A percentile compares a stretch with the other conserved stretches of the same genome.
Evolutionary conservation across 2,329 filamentous ascomycete species (phyloP).

Genomic region (Boeremia lycopersici): DNA sequence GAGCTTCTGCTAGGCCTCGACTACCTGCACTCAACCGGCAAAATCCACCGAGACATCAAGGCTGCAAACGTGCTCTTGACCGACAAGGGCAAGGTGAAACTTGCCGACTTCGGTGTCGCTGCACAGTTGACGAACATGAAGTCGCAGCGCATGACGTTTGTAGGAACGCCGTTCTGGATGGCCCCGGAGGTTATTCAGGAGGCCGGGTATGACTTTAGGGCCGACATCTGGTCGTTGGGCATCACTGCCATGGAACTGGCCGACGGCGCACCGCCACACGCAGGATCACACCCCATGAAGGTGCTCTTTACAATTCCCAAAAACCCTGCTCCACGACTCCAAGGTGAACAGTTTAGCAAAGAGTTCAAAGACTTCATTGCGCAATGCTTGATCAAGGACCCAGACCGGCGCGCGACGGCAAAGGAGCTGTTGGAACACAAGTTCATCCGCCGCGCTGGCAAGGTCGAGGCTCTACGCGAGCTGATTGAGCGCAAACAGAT

Average conservation of each 20-base stretch:
- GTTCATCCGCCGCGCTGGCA: constrained; percentile 86
- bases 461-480: constrained; percentile 85
- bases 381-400: constrained; percentile 89
- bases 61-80: constrained; percentile 96
- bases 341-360: constrained; percentile 78
- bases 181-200: constrained; percentile 98
- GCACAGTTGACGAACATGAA: constrained; percentile 97
- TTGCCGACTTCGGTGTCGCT: constrained; percentile 96
- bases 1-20: constrained; percentile 89
- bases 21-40: constrained; percentile 91
- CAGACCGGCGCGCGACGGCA: constrained; percentile 80
- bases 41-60: constrained; percentile 97
- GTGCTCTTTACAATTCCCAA: constrained; percentile 96
- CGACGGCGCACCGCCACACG: constrained; percentile 89
- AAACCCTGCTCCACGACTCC: constrained; percentile 80
- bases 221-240: constrained; percentile 95
- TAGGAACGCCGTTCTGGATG: constrained; percentile 96
- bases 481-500: constrained; percentile 82
- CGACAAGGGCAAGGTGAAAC: constrained; percentile 86
- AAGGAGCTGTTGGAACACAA: constrained; percentile 86
- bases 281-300: constrained; percentile 98
- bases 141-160: constrained; percentile 95
- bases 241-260: constrained; percentile 94
- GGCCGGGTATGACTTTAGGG: constrained; percentile 96
- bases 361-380: constrained; percentile 95